Evolutionary conservation across 1,284 basidiomycete species (phyloP), one percentile per base, ranked within the genome.

Genomic region (Rhodotorula sp.): DNA sequence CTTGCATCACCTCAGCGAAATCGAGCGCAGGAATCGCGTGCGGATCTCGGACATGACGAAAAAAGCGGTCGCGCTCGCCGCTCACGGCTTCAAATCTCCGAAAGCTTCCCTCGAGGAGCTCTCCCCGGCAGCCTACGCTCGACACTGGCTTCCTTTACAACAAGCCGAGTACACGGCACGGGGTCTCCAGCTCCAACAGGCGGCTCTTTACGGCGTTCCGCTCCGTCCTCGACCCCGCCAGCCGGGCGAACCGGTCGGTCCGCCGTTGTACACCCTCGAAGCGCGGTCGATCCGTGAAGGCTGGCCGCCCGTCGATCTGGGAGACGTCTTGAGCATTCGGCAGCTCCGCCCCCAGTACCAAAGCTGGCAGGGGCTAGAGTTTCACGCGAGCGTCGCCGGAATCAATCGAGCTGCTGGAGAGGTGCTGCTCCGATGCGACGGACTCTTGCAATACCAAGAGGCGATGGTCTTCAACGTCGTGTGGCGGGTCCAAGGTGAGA

Each of bases 321-420:
- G 80, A 29, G 82, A 83, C 64, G 65, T 77, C 0, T 68, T 81
- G n/a, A 54, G 77, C 34, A 61, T 83, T 14, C 71, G 82, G 4
- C 79, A 79, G 26, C 67, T 83, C 14, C 71, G 76, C 16, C 70
- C 73, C 0, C 70, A 68, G 14, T 56, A 64, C 1, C 68, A 76
- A 51, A 61, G 62, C 5, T 79, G 79, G 64, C 72, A 73, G 20
- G 66, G 72, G 1, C 61, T 72, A 16, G 77, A 69, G 20, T 77
- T 81, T 43, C 78, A 81, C 43, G 81, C 78, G 15, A 76, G 76
- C 39, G 79, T 82, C 7, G 75, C 74, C 3, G 79, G 79, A 18
- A 68, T 80, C 61, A 64, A 77, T 46, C 79, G 81, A n/a, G 66
- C 74, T 5, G 67, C 78, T 51, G 81, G 80, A 5, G 70, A 74